phyloP scores from a whole-genome alignment of 2,329 filamentous ascomycete species.

The Meredithiella fracta region DNA sequence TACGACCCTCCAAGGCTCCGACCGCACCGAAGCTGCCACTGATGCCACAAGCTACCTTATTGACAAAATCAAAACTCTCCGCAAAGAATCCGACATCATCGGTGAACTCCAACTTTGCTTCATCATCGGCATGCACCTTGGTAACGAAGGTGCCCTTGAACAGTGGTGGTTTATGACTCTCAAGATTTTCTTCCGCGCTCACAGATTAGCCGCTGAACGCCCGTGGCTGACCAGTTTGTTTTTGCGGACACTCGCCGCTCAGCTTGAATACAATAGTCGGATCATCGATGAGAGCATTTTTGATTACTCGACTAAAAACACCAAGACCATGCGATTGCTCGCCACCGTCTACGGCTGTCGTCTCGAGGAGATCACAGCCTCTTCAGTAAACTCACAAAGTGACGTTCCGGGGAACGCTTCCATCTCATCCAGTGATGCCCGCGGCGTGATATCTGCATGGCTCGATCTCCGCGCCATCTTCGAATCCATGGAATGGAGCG shows the following conservation, averaged over 20 bases:
- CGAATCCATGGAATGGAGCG: slow-evolving; percentile 38
- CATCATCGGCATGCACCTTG: slow-evolving; percentile 38
- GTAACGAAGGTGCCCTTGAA: slow-evolving; percentile 42
- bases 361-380: slow-evolving; percentile 29
- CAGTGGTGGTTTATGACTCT: slow-evolving; percentile 44
- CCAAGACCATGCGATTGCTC: slow-evolving; percentile 27
- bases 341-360: slow-evolving; percentile 39
- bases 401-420: background rate
- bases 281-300: slow-evolving; percentile 31
- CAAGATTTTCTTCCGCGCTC: slow-evolving; percentile 34
- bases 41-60: slow-evolving; percentile 34
- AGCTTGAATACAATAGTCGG: slow-evolving; percentile 36
- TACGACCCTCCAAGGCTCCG: slow-evolving; percentile 22
- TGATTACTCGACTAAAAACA: slow-evolving; percentile 22
- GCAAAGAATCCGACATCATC: slow-evolving; percentile 27
- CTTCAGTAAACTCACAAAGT: slow-evolving; percentile 15
- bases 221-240: slow-evolving; percentile 32
- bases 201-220: slow-evolving; percentile 26
- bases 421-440: slow-evolving; percentile 25
- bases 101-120: slow-evolving; percentile 47
- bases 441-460: slow-evolving; percentile 32
- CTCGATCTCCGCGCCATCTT: slow-evolving; percentile 29
- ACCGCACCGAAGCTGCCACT: slow-evolving; percentile 28
- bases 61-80: background rate
- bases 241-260: slow-evolving; percentile 34